phyloP scores from a whole-genome alignment of 768 basidiomycete species.

The Mycena alexandri region DNA sequence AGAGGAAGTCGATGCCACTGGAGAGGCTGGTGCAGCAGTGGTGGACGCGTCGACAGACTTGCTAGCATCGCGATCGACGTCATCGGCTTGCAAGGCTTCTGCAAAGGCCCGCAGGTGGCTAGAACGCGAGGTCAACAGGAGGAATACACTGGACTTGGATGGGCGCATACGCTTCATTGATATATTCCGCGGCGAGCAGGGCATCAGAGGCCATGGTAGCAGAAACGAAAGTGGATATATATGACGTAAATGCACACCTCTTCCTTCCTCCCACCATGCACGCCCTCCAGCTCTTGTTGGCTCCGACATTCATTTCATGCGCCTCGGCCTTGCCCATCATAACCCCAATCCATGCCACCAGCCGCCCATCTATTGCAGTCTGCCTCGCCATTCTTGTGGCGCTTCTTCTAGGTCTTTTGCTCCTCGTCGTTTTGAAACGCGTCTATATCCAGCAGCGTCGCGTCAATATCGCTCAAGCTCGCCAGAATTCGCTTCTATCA shows the following conservation, averaged over 20 bases:
- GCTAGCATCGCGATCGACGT: constrained; percentile 61
- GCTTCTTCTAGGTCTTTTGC: constrained; percentile 40
- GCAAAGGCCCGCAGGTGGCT: constrained; percentile 81
- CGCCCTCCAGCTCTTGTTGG: constrained; percentile 11
- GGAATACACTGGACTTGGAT: background rate
- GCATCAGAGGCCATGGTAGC: constrained; percentile 38
- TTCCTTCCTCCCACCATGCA: constrained; percentile 4
- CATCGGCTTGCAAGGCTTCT: constrained; percentile 71
- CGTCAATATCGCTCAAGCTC: constrained; percentile 6
- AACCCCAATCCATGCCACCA: constrained; percentile 25
- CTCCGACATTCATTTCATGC: constrained; percentile 25
- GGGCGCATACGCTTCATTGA: constrained; percentile 77
- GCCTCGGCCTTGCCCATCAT: constrained; percentile 23
- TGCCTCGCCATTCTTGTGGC: constrained; percentile 46
- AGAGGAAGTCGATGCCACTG: constrained; percentile 52
- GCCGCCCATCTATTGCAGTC: constrained; percentile 35
- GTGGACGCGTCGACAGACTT: constrained; percentile 51
- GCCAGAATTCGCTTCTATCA: constrained; percentile 26
- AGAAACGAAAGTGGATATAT: background rate
- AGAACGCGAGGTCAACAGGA: background rate
- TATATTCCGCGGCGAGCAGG: constrained; percentile 67
- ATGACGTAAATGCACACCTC: constrained; percentile 13
- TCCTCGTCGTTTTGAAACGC: constrained; percentile 46
- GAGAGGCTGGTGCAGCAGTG: constrained; percentile 45
- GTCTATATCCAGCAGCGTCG: constrained; percentile 47